Evolutionary conservation across 2,329 filamentous ascomycete genomes (phyloP), one percentile per base, ranked within the genome.

Genomic region (Metarhizium humberi): DNA sequence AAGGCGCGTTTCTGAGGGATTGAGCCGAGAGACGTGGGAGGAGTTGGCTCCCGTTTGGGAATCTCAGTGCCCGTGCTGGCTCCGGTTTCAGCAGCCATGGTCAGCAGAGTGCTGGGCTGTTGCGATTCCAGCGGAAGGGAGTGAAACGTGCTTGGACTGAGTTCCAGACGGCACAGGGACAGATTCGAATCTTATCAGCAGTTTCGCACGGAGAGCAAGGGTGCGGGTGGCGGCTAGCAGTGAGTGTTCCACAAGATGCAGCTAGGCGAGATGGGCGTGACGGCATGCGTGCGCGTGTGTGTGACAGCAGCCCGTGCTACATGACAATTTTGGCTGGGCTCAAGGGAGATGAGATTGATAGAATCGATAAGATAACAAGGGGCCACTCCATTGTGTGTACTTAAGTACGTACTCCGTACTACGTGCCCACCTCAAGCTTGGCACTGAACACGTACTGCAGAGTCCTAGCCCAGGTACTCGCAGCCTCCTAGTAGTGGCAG

Each of bases 1-100:
- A 87, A 75, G 25, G 76, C 73, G 57, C 85, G 83, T 64, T 88
- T 88, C 65, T 86, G 79, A 3, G 84, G 82, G 29, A 86, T 72
- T 10, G 76, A 76, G 52, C 77, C 71, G 68, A 71, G 63, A 6
- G 72, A 64, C 16, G 68, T 62, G 25, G 67, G 67, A 32, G 74
- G 71, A 6, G 71, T 75, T 18, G 71, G 60, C 62, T 77, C 75
- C 56, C 69, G 63, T 55, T 74, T 74, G 32, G 72, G 71, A 53
- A 66, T 67, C 45, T 68, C 70, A 18, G 64, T 58, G 29, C 72
- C 71, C 25, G 73, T 67, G 29, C 67, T 66, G 70, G 73, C 73
- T 46, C 42, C 60, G 38, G 50, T 20, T 43, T 52, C 55, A 2
- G 45, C 50, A 8, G 45, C 38, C 50, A 53, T 57, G 40, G 54